Base-by-base conservation (phyloP, 441 rosid genomes). In the Pelargonium fulgidum region DNA sequence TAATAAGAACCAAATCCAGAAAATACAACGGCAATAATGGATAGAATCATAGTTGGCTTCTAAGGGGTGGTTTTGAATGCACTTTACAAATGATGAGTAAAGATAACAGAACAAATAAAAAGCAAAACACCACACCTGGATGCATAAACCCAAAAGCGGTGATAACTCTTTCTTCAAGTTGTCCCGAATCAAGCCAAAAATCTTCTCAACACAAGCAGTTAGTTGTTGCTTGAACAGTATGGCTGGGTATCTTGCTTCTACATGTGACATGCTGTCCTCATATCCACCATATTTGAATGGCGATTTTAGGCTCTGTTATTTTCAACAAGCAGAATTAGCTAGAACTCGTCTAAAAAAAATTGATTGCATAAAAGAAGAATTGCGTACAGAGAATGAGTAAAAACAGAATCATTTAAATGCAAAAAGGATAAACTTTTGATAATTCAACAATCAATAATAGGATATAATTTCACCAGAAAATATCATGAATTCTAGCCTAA, bases 181-280 rank as follows among this genome's bases (percentile, higher is more conserved):
- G 82, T 94, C 99, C 67, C 99, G 92, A 71, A 94, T 87, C 82
- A 94, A 78, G 70, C 99, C 99, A 84, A 92, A 94, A 14, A 94
- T 90, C 87, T 95, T 95, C 87, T 95, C 99, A 62, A 95, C 98
- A 76, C 98, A 92, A 74, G 99, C 95, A 47, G 98, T 94, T 65
- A 94, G 78, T 72, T 94, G 99, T 80, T 94, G 99, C 76, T 94
- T 94, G 71, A 94, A 94, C 68, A 94, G 79, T 67, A 92, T 84
- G 19, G 97, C 98, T 26, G 99, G 99, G 77, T 86, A 94, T 86
- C 96, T 89, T 72, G 99, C 98, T 80, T 94, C 99, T 73, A 90
- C 79, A 72, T 87, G 96, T 9, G 91, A 80, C 62, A 78, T 63
- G 62, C 93, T 87, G 84, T 87, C 93, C 7, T 90, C 99, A 74